Conservation (phyloP, 805 yeast species). For the Candida railenensis region DNA sequence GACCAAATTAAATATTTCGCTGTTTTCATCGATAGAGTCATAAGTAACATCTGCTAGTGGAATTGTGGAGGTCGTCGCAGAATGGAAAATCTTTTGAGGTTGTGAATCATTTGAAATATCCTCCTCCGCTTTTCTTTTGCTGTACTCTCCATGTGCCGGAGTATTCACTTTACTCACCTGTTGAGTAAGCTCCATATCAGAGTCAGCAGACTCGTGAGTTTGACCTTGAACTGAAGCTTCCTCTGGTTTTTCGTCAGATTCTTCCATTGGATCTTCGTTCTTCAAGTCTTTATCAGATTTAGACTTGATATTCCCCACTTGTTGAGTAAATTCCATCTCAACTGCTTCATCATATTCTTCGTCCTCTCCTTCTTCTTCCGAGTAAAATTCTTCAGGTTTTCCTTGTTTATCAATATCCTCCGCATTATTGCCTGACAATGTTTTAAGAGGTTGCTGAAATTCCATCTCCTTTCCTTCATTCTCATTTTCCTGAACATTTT, state of each 20-base stretch:
- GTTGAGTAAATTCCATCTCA: conserved; percentile 23
- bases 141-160: not conserved
- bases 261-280: not conserved
- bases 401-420: not conserved
- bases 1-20: conserved; percentile 29
- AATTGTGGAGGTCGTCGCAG: conserved; percentile 19
- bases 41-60: conserved; percentile 24
- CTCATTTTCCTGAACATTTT: conserved; percentile 2
- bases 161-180: conserved; percentile 9
- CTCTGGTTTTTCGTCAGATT: not conserved
- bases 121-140: not conserved
- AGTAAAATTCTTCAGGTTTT: not conserved
- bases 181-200: conserved; percentile 25
- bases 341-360: conserved; percentile 10
- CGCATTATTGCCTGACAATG: not conserved
- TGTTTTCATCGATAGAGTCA: conserved; percentile 13
- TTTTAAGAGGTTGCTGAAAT: conserved; percentile 18
- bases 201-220: too few relatives aligned
- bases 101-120: not conserved
- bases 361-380: not conserved
- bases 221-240: not conserved
- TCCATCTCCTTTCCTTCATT: conserved; percentile 22
- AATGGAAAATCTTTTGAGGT: not conserved
- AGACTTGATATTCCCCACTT: conserved; percentile 5
- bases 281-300: not conserved